Evolutionary conservation across 2,329 filamentous ascomycete genomes (phyloP), one percentile per base, ranked within the genome.

Genomic region (Colletotrichum plurivorum): DNA sequence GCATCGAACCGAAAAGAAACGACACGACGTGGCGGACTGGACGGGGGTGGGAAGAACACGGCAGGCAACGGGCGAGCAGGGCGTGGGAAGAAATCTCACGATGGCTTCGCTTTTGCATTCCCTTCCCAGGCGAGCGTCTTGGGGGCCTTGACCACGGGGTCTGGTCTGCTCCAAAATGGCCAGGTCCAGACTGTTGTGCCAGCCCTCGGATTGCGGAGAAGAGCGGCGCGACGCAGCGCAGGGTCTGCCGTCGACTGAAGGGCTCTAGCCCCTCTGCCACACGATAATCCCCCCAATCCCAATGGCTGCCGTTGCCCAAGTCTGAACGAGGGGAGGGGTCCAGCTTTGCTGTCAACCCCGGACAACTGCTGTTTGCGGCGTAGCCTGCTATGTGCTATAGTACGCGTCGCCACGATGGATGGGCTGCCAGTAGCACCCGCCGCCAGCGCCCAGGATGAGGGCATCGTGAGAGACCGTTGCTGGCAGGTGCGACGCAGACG

Each of bases 21-120:
- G 43, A 51, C 8, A 36, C 62, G 55, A 69, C 67, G 67, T 69
- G 67, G 67, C 67, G 61, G 51, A 20, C 20, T 49, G 36, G 41
- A 10, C 15, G 16, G 49, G 56, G 10, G 22, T 31, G 48, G 41
- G 51, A 36, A n/a, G 51, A 16, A 18, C 49, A 49, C 45, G 48
- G 49, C 55, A 56, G 48, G 49, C 54, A 52, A 45, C 31, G 36
- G 36, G 25, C 16, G 25, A 54, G 49, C 22, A 20, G 36, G 39
- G 54, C 22, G 58, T 8, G n/a, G 22, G 51, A 36, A 18, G 15
- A 48, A 69, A 61, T 66, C 62, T 69, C 67, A 69, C 67, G 67
- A 69, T 69, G 51, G 55, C 67, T 69, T 69, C 67, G 62, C 55
- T 61, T 66, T 69, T 59, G 55, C 66, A 60, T 52, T 66, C 55